phyloP scores from a whole-genome alignment of 1,139 yeast genomes.

The Candida tropicalis region DNA sequence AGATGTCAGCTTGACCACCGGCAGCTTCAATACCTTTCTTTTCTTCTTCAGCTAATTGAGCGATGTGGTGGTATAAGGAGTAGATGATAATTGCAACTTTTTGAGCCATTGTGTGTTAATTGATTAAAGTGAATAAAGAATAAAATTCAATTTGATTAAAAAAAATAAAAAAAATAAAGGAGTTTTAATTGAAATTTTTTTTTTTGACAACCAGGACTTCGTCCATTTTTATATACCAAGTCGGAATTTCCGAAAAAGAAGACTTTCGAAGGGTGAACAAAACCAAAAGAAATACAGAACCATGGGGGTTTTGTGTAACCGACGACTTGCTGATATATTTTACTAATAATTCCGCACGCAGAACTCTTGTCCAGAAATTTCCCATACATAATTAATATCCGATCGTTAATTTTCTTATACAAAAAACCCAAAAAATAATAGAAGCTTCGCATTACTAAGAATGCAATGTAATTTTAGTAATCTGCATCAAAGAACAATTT shows the following conservation, averaged over 20 bases:
- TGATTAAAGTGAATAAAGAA: too few relatives aligned
- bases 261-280: background rate
- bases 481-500: background rate
- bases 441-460: background rate
- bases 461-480: background rate
- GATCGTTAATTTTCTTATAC: background rate
- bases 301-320: background rate
- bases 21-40: conserved; percentile 72
- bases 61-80: conserved; percentile 81
- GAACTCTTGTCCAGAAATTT: background rate
- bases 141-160: too few relatives aligned
- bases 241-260: background rate
- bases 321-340: background rate
- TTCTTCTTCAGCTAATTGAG: conserved; percentile 66
- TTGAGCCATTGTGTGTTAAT: conserved; percentile 27
- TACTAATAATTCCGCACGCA: background rate
- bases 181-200: background rate
- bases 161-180: background rate
- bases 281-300: too few relatives aligned
- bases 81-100: conserved; percentile 67
- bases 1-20: conserved; percentile 73
- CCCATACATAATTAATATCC: background rate
- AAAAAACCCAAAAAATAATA: too few relatives aligned
- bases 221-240: conserved; percentile 1
- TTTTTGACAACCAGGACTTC: background rate